Conservation (phyloP, 495 filamentous ascomycete genomes). For the Penicillium fimorum region DNA sequence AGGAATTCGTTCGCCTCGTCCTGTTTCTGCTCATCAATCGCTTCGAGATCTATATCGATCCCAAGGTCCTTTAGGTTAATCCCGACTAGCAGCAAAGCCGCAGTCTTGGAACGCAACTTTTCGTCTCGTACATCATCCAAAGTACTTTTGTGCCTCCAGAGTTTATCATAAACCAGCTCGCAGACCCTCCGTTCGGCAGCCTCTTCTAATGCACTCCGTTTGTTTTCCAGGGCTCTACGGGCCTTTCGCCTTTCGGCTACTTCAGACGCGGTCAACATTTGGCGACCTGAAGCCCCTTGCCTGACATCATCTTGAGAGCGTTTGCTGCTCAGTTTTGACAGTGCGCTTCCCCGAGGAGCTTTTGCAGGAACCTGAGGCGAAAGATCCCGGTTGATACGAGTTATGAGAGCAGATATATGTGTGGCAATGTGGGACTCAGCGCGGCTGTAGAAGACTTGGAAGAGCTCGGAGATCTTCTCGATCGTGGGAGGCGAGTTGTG, state of each 20-base stretch:
- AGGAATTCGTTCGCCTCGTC: conserved; percentile 72
- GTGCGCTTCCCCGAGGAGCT: conserved; percentile 14
- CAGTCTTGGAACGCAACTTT: conserved; percentile 91
- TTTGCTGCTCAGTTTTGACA: conserved; percentile 28
- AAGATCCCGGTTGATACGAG: conserved; percentile 64
- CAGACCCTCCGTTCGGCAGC: conserved; percentile 87
- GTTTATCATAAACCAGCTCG: conserved; percentile 78
- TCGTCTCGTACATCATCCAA: conserved; percentile 95
- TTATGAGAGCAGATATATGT: conserved; percentile 79
- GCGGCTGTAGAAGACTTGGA: conserved; percentile 90
- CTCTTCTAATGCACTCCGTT: conserved; percentile 77
- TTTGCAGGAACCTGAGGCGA: conserved; percentile 50
- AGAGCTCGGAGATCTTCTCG: conserved; percentile 78
- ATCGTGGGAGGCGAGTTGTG: conserved; percentile 80
- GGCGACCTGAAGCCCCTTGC: conserved; percentile 55
- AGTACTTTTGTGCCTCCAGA: conserved; percentile 89
- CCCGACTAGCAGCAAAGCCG: conserved; percentile 83
- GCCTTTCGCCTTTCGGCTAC: conserved; percentile 76
- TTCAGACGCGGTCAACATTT: conserved; percentile 90
- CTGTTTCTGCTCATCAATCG: conserved; percentile 58
- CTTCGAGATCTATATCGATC: conserved; percentile 60
- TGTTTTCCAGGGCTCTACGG: conserved; percentile 71
- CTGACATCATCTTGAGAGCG: conserved; percentile 30
- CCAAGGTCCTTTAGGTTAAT: conserved; percentile 86
- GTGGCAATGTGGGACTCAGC: conserved; percentile 82